Conservation (phyloP, 2,329 filamentous ascomycete genomes). For the Cercospora sp. region DNA sequence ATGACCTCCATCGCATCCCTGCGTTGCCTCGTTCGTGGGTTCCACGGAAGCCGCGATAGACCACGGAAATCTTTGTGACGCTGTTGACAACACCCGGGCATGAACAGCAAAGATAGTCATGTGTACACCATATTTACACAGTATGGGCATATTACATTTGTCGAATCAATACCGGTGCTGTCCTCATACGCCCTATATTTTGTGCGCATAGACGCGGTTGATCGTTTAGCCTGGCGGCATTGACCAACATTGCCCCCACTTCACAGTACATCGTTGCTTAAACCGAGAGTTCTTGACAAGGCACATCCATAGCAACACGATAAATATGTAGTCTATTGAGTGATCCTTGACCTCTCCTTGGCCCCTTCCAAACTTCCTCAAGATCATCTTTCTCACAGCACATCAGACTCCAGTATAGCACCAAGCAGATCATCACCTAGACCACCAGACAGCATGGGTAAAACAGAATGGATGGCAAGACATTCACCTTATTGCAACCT, state of each 20-base stretch:
- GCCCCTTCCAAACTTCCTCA: neutral
- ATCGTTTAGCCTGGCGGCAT: neutral
- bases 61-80: neutral
- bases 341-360: neutral
- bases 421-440: constrained; percentile 23
- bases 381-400: neutral
- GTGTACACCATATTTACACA: neutral
- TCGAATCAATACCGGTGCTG: neutral
- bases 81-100: neutral
- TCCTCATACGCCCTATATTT: neutral
- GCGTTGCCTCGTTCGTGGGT: neutral
- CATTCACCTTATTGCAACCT: neutral
- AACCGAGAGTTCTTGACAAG: neutral
- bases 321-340: neutral
- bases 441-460: constrained; percentile 35
- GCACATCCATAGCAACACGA: neutral
- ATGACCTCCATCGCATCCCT: neutral
- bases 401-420: neutral
- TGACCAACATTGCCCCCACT: neutral
- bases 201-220: neutral
- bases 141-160: neutral
- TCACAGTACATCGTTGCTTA: neutral
- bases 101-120: neutral
- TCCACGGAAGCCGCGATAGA: neutral
- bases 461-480: constrained; percentile 51